phyloP scores from a whole-genome alignment of 352 stramenopile genomes.

The Blastocystis sp. region DNA sequence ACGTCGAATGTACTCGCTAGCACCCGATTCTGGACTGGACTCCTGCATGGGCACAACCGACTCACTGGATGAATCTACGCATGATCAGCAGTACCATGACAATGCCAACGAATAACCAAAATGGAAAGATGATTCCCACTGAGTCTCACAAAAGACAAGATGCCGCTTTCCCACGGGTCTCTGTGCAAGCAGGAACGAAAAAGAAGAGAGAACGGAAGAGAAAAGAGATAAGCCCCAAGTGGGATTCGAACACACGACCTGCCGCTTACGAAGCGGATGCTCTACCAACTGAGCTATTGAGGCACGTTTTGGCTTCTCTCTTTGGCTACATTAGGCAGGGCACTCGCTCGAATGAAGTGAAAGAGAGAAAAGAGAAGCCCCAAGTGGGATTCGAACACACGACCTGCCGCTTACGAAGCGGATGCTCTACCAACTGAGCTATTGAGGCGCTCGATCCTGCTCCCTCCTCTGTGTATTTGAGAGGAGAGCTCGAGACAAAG shows the following conservation, averaged over 20 bases:
- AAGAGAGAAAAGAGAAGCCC: constrained; percentile 56
- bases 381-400: constrained; percentile 70
- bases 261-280: constrained; percentile 69
- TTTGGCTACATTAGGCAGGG: neutral
- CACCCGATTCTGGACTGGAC: neutral
- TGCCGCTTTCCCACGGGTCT: too few relatives aligned
- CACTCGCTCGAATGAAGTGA: neutral
- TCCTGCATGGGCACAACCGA: neutral
- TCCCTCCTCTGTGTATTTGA: neutral
- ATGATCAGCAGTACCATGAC: too few relatives aligned
- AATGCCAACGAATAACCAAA: too few relatives aligned
- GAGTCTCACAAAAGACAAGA: too few relatives aligned
- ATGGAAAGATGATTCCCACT: too few relatives aligned
- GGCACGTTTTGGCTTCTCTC: neutral
- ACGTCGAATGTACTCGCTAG: neutral
- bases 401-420: constrained; percentile 69
- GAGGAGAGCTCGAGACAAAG: neutral
- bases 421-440: constrained; percentile 70
- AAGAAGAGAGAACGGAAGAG: neutral
- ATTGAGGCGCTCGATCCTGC: constrained; percentile 39
- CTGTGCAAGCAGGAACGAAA: neutral
- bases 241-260: constrained; percentile 69
- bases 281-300: constrained; percentile 70
- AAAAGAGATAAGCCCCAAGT: constrained; percentile 63
- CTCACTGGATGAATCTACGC: neutral